Evolutionary conservation across 805 yeast species (phyloP).

Genomic region (Grigorovia jiainica): DNA sequence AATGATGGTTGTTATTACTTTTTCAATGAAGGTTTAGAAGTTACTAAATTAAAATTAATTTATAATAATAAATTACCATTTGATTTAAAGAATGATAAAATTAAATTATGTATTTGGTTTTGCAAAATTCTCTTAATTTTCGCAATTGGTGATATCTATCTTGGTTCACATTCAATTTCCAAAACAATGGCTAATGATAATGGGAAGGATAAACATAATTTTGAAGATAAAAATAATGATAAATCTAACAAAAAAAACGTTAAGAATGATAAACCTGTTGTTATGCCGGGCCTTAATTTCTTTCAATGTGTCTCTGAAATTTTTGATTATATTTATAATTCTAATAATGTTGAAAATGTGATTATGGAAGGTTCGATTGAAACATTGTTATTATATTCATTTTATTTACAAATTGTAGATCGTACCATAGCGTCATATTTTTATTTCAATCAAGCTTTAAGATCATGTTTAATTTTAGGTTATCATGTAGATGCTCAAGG

Average conservation of each 20-base stretch:
- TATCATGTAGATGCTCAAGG: conserved; percentile 78
- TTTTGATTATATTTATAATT: conserved; percentile 66
- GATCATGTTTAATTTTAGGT: conserved; percentile 65
- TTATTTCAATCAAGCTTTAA: conserved; percentile 65
- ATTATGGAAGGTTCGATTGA: conserved; percentile 77
- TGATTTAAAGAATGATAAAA: conserved; percentile 35
- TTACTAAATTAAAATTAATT: conserved; percentile 52
- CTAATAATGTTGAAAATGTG: conserved; percentile 70
- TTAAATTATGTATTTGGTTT: conserved; percentile 71
- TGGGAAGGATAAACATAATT: conserved; percentile 12
- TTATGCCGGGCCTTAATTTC: conserved; percentile 67
- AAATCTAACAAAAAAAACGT: neutral
- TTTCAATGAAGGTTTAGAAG: conserved; percentile 73
- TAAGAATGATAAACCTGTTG: neutral
- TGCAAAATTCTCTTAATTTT: conserved; percentile 65
- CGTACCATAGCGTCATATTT: conserved; percentile 75
- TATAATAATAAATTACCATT: conserved; percentile 34
- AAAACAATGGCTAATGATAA: conserved; percentile 18
- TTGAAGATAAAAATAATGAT: neutral
- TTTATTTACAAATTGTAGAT: conserved; percentile 75
- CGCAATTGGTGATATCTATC: conserved; percentile 75
- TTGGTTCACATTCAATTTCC: conserved; percentile 32
- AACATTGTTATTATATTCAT: conserved; percentile 64
- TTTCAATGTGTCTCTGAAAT: conserved; percentile 73
- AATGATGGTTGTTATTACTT: conserved; percentile 81